Base-by-base conservation (phyloP, 2,329 filamentous ascomycete species). In the Epichloe gansuensis region DNA sequence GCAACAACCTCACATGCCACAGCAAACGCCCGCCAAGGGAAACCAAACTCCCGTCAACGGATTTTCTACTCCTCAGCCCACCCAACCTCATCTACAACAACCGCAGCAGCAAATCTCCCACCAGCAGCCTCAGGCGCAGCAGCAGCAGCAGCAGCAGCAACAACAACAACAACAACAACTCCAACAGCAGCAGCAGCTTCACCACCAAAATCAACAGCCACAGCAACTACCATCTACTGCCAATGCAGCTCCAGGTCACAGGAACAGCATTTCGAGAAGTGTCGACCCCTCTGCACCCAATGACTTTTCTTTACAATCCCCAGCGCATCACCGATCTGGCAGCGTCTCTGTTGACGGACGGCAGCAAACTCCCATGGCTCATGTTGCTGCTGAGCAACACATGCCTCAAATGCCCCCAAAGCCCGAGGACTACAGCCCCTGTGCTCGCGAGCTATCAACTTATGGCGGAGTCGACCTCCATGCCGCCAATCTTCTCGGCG, bases 391-490 rank as follows among this genome's bases (percentile, higher is more conserved):
- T 31, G 67, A 68, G 50, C 64, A 62, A 4, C 59, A 63, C 5
- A 63, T 68, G 57, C 62, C 65, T n/a, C 69, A 70, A 1, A 66
- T 72, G 31, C 64, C 67, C 1, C 66, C 67, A 1, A 71, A 77
- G 50, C 70, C 75, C 0, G 74, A 78, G 12, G 72, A 76, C 47
- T 80, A 82, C 55, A 70, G 71, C 36, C 78, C 80, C 0, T 78
- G 74, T 58, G 73, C 73, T 9, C 72, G 79, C 8, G 70, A 76
- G 48, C 58, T 79, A 39, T 75, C 76, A 42, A 76, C 77, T 1
- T 83, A 83, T 66, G 89, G 89, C 8, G 88, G 89, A 1, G 76
- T 91, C 53, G 79, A 87, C 53, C 71, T 90, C 12, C 73, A 80
- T 39, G 78, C 82, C 5, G 72, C 87, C 23, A 74, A 74, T 51